Percentiles rank a stretch among this genome's conserved stretches.
phyloP scores from a whole-genome alignment of 768 basidiomycete genomes.

The Calocybe indica region DNA sequence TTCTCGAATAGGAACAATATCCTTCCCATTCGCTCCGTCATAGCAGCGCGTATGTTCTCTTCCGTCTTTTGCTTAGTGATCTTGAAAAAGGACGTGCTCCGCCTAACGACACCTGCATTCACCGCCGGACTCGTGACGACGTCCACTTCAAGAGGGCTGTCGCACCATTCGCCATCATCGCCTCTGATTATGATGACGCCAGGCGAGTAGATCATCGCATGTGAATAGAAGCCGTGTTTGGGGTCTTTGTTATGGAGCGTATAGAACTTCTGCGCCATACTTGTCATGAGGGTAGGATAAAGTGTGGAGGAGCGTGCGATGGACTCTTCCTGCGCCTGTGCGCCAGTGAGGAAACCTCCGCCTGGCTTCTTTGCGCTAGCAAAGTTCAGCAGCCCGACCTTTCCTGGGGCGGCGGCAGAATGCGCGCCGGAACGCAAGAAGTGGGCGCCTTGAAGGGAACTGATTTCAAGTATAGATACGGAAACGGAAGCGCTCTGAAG shows the following conservation, averaged over 20 bases:
- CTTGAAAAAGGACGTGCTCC: slow-evolving; percentile 12
- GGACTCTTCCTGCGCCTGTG: slow-evolving; percentile 77
- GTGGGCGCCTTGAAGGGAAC: slow-evolving; percentile 60
- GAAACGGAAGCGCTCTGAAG: slow-evolving; percentile 13
- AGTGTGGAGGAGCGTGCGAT: slow-evolving; percentile 73
- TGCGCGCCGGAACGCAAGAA: slow-evolving; percentile 20
- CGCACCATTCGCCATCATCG: slow-evolving; percentile 50
- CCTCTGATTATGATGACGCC: slow-evolving; percentile 55
- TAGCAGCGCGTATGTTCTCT: slow-evolving; percentile 41
- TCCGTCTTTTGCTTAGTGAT: slow-evolving; percentile 15
- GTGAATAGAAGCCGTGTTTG: slow-evolving; percentile 60
- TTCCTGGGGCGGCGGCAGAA: slow-evolving; percentile 7
- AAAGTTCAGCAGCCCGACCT: slow-evolving; percentile 68
- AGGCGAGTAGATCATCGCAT: slow-evolving; percentile 75
- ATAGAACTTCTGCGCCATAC: slow-evolving; percentile 56
- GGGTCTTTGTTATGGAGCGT: slow-evolving; percentile 42
- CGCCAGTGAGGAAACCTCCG: slow-evolving; percentile 69
- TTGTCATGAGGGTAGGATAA: slow-evolving; percentile 54
- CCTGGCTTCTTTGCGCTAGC: slow-evolving; percentile 73
- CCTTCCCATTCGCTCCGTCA: slow-evolving; percentile 70
- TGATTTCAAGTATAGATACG: slow-evolving; percentile 51
- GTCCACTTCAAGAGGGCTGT: slow-evolving; percentile 50
- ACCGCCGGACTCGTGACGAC: slow-evolving; percentile 72
- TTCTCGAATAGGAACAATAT: slow-evolving; percentile 61
- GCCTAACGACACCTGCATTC: slow-evolving; percentile 49